These are phyloP conservation scores for Skeletonema grethae DNA, from an alignment of 108 stramenopile species.

Conservation along the genomic window DNA sequence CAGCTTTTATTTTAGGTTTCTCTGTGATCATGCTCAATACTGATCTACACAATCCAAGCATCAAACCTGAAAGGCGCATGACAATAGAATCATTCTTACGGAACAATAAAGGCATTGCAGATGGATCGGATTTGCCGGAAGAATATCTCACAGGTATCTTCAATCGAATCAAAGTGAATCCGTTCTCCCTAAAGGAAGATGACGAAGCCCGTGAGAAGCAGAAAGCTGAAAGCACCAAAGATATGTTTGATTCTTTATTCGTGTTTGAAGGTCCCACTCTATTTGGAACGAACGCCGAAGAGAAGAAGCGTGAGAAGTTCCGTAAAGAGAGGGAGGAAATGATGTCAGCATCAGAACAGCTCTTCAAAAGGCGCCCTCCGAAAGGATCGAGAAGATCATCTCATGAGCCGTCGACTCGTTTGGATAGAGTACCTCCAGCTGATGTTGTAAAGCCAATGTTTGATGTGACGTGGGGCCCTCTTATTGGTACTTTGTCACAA, in stretches of 20 bases:
- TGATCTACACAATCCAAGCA: constrained; percentile 98
- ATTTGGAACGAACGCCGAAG: constrained; percentile 65
- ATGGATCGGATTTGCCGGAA: constrained; percentile 91
- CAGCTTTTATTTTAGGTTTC: constrained; percentile 98
- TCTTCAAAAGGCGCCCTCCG: constrained; percentile 54
- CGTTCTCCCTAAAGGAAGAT: constrained; percentile 97
- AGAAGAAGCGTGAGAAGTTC: constrained; percentile 81
- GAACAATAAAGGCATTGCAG: constrained; percentile 96
- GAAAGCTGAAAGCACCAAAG: constrained; percentile 43
- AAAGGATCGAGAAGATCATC: constrained; percentile 18
- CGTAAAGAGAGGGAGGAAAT: constrained; percentile 95
- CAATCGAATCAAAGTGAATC: constrained; percentile 88
- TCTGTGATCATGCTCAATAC: constrained; percentile 99
- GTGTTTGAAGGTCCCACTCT: constrained; percentile 70
- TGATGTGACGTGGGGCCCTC: constrained; percentile 98
- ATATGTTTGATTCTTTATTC: constrained; percentile 60
- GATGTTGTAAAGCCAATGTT: constrained; percentile 94
- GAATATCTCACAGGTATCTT: constrained; percentile 93
- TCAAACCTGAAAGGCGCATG: constrained; percentile 93
- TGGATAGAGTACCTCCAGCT: constrained; percentile 65
- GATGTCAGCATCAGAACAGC: constrained; percentile 81
- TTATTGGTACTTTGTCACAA: constrained; percentile 93
- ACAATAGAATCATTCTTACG: constrained; percentile 91
- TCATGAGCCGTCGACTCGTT: constrained; percentile 8
- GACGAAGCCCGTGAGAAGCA: constrained; percentile 80